phyloP scores from a whole-genome alignment of 306 rosid genomes.

The Cucurbita ficifolia region DNA sequence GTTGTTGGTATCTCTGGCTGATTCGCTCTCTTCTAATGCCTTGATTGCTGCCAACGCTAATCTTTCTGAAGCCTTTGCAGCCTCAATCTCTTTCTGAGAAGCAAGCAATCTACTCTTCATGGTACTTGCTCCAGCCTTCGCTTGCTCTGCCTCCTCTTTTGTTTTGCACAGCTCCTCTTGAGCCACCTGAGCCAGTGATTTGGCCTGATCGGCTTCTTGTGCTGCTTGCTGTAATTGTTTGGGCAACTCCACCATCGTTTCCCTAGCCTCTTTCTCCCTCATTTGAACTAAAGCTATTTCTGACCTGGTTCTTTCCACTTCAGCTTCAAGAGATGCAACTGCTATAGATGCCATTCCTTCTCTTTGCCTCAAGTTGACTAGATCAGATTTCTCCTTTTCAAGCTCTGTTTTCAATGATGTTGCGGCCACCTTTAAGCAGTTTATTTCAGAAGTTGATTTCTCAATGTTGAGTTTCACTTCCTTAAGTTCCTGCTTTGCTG shows the following conservation, averaged over 20 bases:
- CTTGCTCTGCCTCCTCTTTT: conserved; percentile 80
- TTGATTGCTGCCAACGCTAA: conserved; percentile 86
- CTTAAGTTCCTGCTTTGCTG: conserved; percentile 66
- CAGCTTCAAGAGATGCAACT: conserved; percentile 83
- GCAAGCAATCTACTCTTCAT: conserved; percentile 79
- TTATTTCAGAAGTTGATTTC: conserved; percentile 76
- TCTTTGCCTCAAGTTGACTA: conserved; percentile 58
- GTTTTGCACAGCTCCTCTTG: conserved; percentile 59
- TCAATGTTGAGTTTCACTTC: conserved; percentile 78
- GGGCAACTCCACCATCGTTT: conserved; percentile 60
- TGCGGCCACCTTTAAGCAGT: conserved; percentile 74
- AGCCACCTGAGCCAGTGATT: conserved; percentile 50
- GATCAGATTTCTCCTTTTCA: conserved; percentile 62
- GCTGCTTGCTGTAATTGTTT: conserved; percentile 66
- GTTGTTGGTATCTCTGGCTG: conserved; percentile 31
- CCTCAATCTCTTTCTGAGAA: conserved; percentile 86
- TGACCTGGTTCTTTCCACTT: conserved; percentile 63
- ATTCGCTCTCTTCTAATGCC: conserved; percentile 87
- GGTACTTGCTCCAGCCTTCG: conserved; percentile 86
- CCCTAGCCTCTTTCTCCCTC: conserved; percentile 90
- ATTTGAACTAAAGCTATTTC: conserved; percentile 78
- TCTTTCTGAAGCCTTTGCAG: conserved; percentile 84
- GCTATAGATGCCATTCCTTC: conserved; percentile 96
- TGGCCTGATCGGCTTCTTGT: conserved; percentile 76
- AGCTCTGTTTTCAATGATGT: conserved; percentile 61